Evolutionary conservation across 1,284 basidiomycete genomes (phyloP).

Genomic region (Pulveroboletus sp.): DNA sequence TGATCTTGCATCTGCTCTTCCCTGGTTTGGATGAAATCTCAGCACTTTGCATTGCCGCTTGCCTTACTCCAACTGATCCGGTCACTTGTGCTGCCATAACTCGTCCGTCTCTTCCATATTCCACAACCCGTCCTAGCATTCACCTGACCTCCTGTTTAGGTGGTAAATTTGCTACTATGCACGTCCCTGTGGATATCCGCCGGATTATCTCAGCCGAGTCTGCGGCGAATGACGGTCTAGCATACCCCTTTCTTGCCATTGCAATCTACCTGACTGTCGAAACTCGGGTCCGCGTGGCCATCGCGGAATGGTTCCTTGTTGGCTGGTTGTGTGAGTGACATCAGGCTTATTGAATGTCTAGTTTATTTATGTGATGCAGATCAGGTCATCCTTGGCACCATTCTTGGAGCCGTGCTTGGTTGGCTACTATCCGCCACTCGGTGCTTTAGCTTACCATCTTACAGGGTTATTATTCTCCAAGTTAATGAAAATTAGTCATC

Average conservation of each 20-base stretch:
- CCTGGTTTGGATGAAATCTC: constrained; percentile 68
- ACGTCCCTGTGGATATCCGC: constrained; percentile 84
- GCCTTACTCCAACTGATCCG: constrained; percentile 92
- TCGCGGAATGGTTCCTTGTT: constrained; percentile 78
- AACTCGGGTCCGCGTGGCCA: constrained; percentile 55
- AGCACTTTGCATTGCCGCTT: constrained; percentile 84
- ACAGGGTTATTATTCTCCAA: constrained; percentile 69
- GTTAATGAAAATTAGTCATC: constrained; percentile 80
- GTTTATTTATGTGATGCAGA: constrained; percentile 43
- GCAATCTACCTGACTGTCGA: constrained; percentile 86
- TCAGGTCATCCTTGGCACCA: constrained; percentile 79
- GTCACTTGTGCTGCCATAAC: constrained; percentile 54
- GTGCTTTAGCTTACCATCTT: neutral
- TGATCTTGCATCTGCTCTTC: constrained; percentile 64
- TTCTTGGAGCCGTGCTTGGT: constrained; percentile 77
- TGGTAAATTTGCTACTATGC: constrained; percentile 84
- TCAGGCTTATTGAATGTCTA: neutral
- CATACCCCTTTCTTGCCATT: constrained; percentile 90
- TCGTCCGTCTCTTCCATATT: constrained; percentile 17
- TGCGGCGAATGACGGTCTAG: constrained; percentile 83
- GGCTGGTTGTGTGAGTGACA: constrained; percentile 68
- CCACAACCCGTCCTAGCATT: neutral
- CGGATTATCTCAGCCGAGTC: constrained; percentile 89
- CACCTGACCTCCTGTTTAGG: constrained; percentile 52
- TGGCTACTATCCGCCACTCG: neutral